Conservation (phyloP, 768 basidiomycete genomes). For the Tylopilus rubrobrunneus region DNA sequence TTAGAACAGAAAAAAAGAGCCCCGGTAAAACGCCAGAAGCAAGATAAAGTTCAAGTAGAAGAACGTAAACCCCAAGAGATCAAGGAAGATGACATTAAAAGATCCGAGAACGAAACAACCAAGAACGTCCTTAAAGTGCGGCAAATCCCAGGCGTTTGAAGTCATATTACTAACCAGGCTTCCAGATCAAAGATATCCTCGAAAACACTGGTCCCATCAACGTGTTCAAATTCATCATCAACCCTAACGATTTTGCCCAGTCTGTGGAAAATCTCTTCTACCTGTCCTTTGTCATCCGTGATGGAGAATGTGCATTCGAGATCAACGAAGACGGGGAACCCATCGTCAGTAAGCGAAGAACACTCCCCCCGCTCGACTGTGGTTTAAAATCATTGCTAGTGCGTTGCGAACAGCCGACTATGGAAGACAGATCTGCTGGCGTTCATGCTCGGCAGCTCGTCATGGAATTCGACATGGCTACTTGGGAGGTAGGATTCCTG, state of each 20-base stretch:
- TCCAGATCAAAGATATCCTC: conserved; percentile 62
- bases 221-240: conserved; percentile 82
- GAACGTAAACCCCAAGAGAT: conserved; percentile 75
- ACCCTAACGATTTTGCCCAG: conserved; percentile 88
- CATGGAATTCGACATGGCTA: conserved; percentile 85
- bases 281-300: conserved; percentile 86
- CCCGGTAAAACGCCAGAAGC: conserved; percentile 54
- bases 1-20: conserved; percentile 80
- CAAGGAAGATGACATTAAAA: conserved; percentile 75
- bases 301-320: conserved; percentile 76
- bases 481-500: conserved; percentile 66
- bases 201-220: conserved; percentile 53
- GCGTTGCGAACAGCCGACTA: conserved; percentile 58
- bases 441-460: conserved; percentile 81
- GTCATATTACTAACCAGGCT: neutral
- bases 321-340: conserved; percentile 66
- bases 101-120: conserved; percentile 85
- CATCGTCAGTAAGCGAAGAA: conserved; percentile 56
- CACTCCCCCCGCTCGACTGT: neutral
- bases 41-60: conserved; percentile 70
- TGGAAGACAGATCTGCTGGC: conserved; percentile 60
- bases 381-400: conserved; percentile 34
- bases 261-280: conserved; percentile 97
- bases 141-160: neutral
- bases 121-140: conserved; percentile 77